Conservation (phyloP, 495 filamentous ascomycete species). For the Poronia punctata region DNA sequence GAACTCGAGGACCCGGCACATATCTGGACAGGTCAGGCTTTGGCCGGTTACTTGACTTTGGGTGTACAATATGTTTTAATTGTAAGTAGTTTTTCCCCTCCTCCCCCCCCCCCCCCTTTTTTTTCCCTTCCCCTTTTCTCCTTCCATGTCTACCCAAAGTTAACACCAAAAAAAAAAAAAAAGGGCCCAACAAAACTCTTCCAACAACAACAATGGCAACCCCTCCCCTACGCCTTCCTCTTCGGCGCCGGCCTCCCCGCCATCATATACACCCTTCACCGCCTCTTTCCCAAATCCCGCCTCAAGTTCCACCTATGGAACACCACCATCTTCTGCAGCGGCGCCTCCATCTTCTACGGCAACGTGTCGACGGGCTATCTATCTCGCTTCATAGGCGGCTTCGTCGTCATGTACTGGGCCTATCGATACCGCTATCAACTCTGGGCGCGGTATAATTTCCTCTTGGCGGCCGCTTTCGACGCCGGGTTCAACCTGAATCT, state of each 20-base stretch:
- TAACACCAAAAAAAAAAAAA: too few species aligned
- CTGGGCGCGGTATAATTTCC: conserved; percentile 52
- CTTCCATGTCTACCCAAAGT: too few species aligned
- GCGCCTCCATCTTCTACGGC: conserved; percentile 38
- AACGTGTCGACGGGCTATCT: conserved; percentile 49
- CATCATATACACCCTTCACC: conserved; percentile 42
- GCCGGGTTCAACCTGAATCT: conserved; percentile 52
- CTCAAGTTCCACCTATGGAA: conserved; percentile 51
- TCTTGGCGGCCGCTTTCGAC: conserved; percentile 51
- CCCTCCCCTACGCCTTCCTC: conserved; percentile 51
- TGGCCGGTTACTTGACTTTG: conserved; percentile 40
- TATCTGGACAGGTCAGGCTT: conserved; percentile 50
- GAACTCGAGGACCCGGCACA: conserved; percentile 42
- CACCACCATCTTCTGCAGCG: conserved; percentile 47
- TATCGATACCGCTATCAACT: conserved; percentile 46
- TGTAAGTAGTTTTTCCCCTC: conserved; percentile 15
- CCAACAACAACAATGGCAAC: conserved; percentile 37
- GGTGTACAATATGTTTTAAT: conserved; percentile 51
- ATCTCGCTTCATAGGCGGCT: conserved; percentile 49
- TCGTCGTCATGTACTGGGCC: conserved; percentile 49
- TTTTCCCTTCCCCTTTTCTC: neutral
- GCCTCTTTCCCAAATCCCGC: conserved; percentile 38
- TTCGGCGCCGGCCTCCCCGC: conserved; percentile 44
- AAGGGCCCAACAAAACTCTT: conserved; percentile 48
- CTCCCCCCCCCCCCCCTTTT: neutral